A percentile compares a stretch with the other conserved stretches of the same genome.
Conservation (phyloP, 1,284 basidiomycete genomes). For the Ustilago vetiveriae region DNA sequence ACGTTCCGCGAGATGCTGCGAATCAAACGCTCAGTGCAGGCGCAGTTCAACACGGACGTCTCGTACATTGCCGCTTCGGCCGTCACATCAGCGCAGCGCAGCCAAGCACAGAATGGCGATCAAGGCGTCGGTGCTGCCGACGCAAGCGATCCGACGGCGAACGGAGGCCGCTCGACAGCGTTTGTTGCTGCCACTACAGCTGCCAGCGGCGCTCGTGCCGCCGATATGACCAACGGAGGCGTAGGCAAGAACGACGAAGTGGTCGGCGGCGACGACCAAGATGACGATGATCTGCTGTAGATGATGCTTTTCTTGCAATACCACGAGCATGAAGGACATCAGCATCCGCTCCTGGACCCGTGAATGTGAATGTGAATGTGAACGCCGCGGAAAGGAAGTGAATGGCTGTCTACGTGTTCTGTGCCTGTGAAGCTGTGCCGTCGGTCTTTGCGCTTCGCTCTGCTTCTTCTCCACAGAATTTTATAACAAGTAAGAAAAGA, state of each 20-base stretch:
- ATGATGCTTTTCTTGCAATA: too few species aligned
- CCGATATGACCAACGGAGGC: slow-evolving; percentile 73
- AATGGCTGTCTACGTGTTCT: slow-evolving; percentile 8
- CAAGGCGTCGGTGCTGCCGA: slow-evolving; percentile 57
- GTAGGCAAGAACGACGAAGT: slow-evolving; percentile 64
- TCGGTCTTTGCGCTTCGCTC: slow-evolving; percentile 7
- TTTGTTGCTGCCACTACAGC: slow-evolving; percentile 65
- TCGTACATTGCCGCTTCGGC: slow-evolving; percentile 68
- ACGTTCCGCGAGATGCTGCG: slow-evolving; percentile 98
- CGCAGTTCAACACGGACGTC: slow-evolving; percentile 96
- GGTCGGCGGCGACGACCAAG: slow-evolving; percentile 56
- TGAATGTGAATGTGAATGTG: not conserved
- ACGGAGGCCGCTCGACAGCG: slow-evolving; percentile 33
- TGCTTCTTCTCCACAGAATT: slow-evolving; percentile 15
- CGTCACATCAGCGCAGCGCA: slow-evolving; percentile 25
- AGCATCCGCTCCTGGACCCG: too few species aligned
- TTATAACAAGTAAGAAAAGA: too few species aligned
- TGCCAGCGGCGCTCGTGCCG: slow-evolving; percentile 74
- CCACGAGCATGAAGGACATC: too few species aligned
- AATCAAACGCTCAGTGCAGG: slow-evolving; percentile 97
- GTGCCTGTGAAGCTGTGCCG: not conserved
- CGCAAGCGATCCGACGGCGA: slow-evolving; percentile 73
- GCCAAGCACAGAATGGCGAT: slow-evolving; percentile 6
- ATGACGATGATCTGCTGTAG: slow-evolving; percentile 65
- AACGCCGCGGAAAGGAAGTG: slow-evolving; percentile 5